Base-by-base conservation (phyloP, 2,329 filamentous ascomycete species). In the Sporothrix inflata region DNA sequence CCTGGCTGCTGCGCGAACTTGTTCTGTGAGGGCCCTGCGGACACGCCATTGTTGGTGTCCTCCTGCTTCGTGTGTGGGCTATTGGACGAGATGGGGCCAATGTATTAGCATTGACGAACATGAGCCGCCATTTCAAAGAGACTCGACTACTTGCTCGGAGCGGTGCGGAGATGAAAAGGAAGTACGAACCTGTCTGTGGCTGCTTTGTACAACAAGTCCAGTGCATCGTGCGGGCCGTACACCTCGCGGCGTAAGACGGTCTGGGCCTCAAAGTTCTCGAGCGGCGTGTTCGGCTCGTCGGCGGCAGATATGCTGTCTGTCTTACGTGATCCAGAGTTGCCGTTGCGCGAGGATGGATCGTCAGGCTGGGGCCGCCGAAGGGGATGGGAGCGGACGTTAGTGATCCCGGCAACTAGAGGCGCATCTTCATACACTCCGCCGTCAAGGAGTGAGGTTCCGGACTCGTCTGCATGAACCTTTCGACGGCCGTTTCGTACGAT, bases 201-300 rank as follows among this genome's bases (percentile, higher is more conserved):
- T 24, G 94, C 95, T 82, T 97, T 94, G 79, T 97, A 97, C 19
- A 98, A 86, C 72, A 98, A 85, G 80, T 97, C 94, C 65, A 98
- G 86, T 30, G 95, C 95, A 83, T 98, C 95, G 78, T 97, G 94
- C 3, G 93, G 94, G 47, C 94, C 94, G 80, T 94, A 97, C 60
- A 98, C 90, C 76, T 93, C 92, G 71, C 83, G 85, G 42, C 89
- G 83, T 89, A 91, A 90, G 72, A 91, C 88, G 9, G 85, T 84
- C 78, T 88, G 87, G 27, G 89, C 89, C 80, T 91, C 89, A 6
- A 89, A 81, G 77, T 91, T 91, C 79, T 91, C 88, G 27, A 91
- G 79, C 67, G 88, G 88, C 72, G 86, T 86, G 75, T 90, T 89
- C 38, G 85, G 85, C 75, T 90, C 89, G 14, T 82, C 83, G 21